These are phyloP conservation scores for Angophora floribunda DNA, from an alignment of 345 rosid genomes.

Conservation along the genomic window DNA sequence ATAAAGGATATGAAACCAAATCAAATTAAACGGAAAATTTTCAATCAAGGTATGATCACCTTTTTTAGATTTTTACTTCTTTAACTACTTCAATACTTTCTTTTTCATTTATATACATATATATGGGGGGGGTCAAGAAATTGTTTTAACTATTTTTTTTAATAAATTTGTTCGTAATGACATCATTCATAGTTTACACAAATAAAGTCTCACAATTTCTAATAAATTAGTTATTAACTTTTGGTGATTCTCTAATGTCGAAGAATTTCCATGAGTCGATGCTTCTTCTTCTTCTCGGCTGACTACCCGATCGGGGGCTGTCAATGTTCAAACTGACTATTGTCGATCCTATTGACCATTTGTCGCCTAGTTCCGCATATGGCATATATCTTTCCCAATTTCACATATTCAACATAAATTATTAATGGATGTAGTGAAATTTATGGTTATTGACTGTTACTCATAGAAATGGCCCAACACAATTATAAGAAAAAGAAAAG, in stretches of 20 bases:
- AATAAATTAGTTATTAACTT: background rate
- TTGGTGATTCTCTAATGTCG: background rate
- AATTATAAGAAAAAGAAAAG: background rate
- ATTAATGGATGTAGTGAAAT: background rate
- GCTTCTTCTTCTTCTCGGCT: background rate
- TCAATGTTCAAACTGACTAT: background rate
- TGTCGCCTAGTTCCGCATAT: accelerated
- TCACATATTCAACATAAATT: background rate
- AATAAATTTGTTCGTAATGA: background rate
- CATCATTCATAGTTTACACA: background rate
- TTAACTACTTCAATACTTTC: background rate
- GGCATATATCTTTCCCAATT: background rate
- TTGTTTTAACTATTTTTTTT: background rate
- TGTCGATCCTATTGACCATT: background rate
- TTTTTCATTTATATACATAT: background rate
- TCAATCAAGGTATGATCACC: too few species aligned
- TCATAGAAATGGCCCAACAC: background rate
- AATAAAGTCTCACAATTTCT: background rate
- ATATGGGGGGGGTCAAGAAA: background rate
- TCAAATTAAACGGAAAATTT: too few species aligned
- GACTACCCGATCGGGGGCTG: background rate
- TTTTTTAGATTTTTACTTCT: too few species aligned
- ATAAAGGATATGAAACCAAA: too few species aligned
- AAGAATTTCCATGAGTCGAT: background rate
- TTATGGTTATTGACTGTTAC: background rate